These are phyloP conservation scores for Skeletonema menzelii DNA, from an alignment of 108 stramenopile species.

Conservation along the genomic window DNA sequence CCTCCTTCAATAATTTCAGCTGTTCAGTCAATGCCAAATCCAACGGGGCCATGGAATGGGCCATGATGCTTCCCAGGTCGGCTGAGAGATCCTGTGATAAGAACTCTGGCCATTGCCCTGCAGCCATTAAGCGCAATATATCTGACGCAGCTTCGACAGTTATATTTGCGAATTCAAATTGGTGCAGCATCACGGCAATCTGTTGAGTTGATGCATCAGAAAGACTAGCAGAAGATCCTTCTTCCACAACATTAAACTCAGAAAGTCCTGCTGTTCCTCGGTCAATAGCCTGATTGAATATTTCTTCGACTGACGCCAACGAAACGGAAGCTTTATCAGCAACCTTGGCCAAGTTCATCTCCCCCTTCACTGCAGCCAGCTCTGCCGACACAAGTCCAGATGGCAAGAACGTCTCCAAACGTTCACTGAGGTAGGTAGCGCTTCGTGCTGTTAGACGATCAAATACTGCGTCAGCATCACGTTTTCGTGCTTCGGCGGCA, in stretches of 20 bases:
- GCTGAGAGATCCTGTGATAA: constrained; percentile 64
- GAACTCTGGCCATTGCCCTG: constrained; percentile 86
- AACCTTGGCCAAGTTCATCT: constrained; percentile 72
- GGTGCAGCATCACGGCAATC: constrained; percentile 73
- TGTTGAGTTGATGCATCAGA: constrained; percentile 66
- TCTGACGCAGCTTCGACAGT: constrained; percentile 65
- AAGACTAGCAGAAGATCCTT: constrained; percentile 26
- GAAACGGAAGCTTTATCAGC: constrained; percentile 72
- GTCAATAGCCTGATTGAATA: constrained; percentile 57
- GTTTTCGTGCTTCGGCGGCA: constrained; percentile 73
- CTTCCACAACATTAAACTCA: constrained; percentile 50
- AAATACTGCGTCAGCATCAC: constrained; percentile 70
- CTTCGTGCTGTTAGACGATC: constrained; percentile 65
- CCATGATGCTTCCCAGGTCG: constrained; percentile 70
- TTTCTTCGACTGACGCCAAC: constrained; percentile 58
- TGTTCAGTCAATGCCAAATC: constrained; percentile 70
- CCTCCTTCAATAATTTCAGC: constrained; percentile 72
- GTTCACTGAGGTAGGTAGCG: constrained; percentile 55
- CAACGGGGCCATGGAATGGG: constrained; percentile 63
- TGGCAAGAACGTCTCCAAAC: constrained; percentile 72
- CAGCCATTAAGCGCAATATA: constrained; percentile 68
- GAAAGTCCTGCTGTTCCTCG: constrained; percentile 33
- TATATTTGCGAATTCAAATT: constrained; percentile 63
- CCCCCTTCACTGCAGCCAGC: constrained; percentile 80
- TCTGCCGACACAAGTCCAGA: constrained; percentile 58